Conservation (phyloP, 1,139 yeast species). For the Entelexis paramagnoliae region DNA sequence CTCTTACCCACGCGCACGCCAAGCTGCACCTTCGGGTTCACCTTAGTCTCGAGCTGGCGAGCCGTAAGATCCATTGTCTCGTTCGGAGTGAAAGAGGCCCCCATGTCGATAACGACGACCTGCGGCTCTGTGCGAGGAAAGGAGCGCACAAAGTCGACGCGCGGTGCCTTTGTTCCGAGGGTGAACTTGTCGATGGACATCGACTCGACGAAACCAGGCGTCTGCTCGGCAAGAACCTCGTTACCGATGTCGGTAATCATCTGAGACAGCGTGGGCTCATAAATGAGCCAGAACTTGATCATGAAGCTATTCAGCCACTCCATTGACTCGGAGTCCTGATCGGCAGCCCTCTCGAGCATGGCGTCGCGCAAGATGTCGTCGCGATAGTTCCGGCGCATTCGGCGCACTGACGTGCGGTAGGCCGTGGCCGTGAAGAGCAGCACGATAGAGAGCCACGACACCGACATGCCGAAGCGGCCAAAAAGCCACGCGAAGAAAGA, state of each 20-base stretch:
- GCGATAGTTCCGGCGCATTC: conserved; percentile 61
- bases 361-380: conserved; percentile 79
- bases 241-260: conserved; percentile 78
- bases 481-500: conserved; percentile 65
- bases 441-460: conserved; percentile 72
- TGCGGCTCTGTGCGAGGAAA: conserved; percentile 80
- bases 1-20: conserved; percentile 37
- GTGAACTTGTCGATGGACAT: conserved; percentile 84
- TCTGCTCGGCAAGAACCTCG: conserved; percentile 59
- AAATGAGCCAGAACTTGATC: conserved; percentile 80
- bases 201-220: conserved; percentile 73
- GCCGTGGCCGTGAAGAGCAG: conserved; percentile 50
- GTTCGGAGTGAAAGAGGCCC: conserved; percentile 81
- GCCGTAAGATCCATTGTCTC: conserved; percentile 70
- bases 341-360: conserved; percentile 58
- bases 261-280: conserved; percentile 84
- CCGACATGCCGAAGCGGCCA: conserved; percentile 66
- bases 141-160: conserved; percentile 81
- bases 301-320: conserved; percentile 87
- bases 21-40: conserved; percentile 58
- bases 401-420: conserved; percentile 75
- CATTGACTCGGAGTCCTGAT: conserved; percentile 81
- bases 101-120: conserved; percentile 96
- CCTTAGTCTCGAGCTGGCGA: conserved; percentile 71
- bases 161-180: conserved; percentile 88